phyloP scores from a whole-genome alignment of 2,329 filamentous ascomycete species.

The Tolypocladium cylindrosporum region DNA sequence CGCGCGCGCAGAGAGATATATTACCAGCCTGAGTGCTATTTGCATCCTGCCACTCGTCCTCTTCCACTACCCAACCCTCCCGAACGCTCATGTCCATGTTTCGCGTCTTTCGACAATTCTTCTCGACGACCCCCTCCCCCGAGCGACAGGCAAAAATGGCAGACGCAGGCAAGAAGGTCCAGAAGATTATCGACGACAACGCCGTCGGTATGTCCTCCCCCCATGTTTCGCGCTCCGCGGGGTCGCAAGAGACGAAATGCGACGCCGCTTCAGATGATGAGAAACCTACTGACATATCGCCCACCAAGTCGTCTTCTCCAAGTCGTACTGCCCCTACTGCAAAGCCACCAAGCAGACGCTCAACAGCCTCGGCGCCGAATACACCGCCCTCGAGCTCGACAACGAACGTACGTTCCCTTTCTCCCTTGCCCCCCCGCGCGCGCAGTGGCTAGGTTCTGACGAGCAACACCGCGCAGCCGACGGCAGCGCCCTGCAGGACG shows the following conservation, averaged over 20 bases:
- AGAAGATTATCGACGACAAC: constrained; percentile 83
- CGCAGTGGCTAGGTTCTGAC: not conserved
- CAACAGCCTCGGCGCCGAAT: constrained; percentile 60
- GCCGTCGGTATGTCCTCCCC: constrained; percentile 54
- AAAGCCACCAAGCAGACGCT: constrained; percentile 66
- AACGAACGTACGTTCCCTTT: constrained; percentile 55
- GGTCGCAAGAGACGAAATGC: not conserved
- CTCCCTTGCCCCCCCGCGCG: not conserved
- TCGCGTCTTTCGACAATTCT: constrained; percentile 64
- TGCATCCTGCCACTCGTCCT: constrained; percentile 1
- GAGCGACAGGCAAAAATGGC: constrained; percentile 61
- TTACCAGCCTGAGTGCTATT: not conserved
- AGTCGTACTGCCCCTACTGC: constrained; percentile 96
- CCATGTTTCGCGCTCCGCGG: not conserved
- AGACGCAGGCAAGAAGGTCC: constrained; percentile 71
- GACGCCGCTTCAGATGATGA: not conserved
- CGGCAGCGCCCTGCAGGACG: constrained; percentile 71
- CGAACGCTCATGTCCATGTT: constrained; percentile 25
- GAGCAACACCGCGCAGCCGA: constrained; percentile 49
- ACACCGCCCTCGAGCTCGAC: constrained; percentile 72
- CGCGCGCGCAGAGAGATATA: not conserved
- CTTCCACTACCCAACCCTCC: constrained; percentile 1
- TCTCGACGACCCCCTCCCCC: constrained; percentile 43
- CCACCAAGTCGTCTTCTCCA: constrained; percentile 76
- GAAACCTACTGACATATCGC: not conserved